Evolutionary conservation across 306 rosid species (phyloP), one percentile per base, ranked within the genome.

Genomic region (Potentilla sterilis): DNA sequence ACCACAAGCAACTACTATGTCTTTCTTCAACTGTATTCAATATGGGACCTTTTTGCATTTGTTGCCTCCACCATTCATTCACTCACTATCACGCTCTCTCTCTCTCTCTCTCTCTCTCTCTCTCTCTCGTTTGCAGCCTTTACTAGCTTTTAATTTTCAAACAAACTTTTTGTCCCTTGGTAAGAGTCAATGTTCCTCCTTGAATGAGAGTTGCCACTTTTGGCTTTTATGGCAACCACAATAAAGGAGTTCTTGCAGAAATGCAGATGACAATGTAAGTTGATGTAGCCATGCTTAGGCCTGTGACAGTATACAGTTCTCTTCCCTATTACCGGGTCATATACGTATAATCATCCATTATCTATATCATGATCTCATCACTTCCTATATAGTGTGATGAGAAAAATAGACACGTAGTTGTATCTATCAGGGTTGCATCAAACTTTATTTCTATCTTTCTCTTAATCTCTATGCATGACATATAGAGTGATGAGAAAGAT

Each of bases 111-210:
- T n/a, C n/a, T n/a, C n/a, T n/a, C n/a, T n/a, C n/a, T n/a, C n/a
- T n/a, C n/a, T n/a, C n/a, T n/a, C n/a, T n/a, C n/a, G n/a, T n/a
- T n/a, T n/a, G 5, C 55, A 41, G 82, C 85, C 75, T 85, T 87
- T 69, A 83, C 75, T 42, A 37, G 84, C 88, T 66, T 86, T 87
- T 63, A 85, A 64, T 77, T 80, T 85, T 80, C 77, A 77, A 84
- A 52, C 90, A 2, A 69, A 72, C 81, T 21, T 65, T 42, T 71
- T 88, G 80, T 46, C 66, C 46, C 24, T 74, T 62, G n/a, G n/a
- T 3, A 64, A n/a, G 34, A 28, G 70, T 65, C 77, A 78, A 78
- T 35, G n/a, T 7, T 59, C 24, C 19, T 24, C 61, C 18, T 47
- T 24, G 68, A 73, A 42, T 24, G 42, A 13, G 67, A 40, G 67